These are phyloP conservation scores for Ceratocystis ficicola DNA, from an alignment of 2,329 filamentous ascomycete genomes.

Conservation along the genomic window DNA sequence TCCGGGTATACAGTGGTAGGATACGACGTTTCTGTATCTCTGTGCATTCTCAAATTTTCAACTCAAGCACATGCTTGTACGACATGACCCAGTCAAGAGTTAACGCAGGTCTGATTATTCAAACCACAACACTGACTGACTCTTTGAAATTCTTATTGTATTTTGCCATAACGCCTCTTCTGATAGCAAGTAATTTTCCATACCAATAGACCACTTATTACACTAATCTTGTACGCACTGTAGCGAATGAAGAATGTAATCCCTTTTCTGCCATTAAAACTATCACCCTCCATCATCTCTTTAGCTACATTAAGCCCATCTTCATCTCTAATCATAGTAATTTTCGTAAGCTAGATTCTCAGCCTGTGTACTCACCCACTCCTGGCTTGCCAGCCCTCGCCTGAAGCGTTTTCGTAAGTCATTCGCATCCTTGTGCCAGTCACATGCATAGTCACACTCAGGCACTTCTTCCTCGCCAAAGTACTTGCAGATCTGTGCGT, in stretches of 20 bases:
- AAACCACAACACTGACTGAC: background rate
- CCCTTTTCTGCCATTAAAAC: background rate
- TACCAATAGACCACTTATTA: background rate
- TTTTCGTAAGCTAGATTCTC: constrained; percentile 46
- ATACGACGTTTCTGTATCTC: background rate
- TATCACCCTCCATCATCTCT: background rate
- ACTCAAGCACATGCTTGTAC: too few relatives aligned
- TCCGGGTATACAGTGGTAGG: too few relatives aligned
- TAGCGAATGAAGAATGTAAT: background rate
- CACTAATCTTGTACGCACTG: background rate
- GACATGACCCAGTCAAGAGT: background rate
- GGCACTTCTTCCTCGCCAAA: constrained; percentile 55
- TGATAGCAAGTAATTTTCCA: background rate
- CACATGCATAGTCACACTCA: constrained; percentile 61
- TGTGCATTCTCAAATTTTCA: background rate
- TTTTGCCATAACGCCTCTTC: background rate
- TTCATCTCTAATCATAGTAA: constrained; percentile 34
- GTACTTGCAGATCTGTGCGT: constrained; percentile 61
- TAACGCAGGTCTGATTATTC: background rate
- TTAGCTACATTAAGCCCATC: background rate
- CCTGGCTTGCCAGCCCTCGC: constrained; percentile 45
- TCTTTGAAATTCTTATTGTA: background rate
- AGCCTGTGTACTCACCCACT: constrained; percentile 52
- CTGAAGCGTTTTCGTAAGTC: constrained; percentile 46
- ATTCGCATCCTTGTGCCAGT: constrained; percentile 59